Base-by-base conservation (phyloP, 192 early-diverging fungal species). In the Mortierella hygrophila region DNA sequence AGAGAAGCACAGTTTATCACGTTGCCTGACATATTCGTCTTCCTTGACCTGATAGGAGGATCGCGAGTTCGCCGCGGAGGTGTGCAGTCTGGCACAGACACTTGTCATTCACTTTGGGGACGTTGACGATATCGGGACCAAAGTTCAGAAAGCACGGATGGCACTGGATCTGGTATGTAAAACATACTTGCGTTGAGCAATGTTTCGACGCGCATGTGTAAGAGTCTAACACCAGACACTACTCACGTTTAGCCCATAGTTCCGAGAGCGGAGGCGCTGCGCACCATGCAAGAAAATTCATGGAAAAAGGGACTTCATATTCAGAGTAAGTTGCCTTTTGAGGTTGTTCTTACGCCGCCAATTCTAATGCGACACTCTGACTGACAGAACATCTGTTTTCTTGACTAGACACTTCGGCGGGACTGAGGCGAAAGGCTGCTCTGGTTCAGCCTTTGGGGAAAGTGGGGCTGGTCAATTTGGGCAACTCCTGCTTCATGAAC, bases 401-500 rank as follows among this genome's bases (percentile, higher is more conserved):
- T 5, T 15, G n/a, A 73, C 32, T 76, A 85, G 83, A 74, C 38
- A 80, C 83, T 1, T 76, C 78, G 5, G 78, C 78, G 1, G 78
- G 78, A 42, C 11, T 52, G 29, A 49, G 78, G 13, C 44, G 70
- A 26, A 74, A 63, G 37, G 41, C 78, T 41, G 72, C 73, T 35
- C 68, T 85, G 42, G 55, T 60, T 35, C 83, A 85, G 23, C 83
- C 83, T 0, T 40, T 85, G 18, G 83, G 83, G 20, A 85, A 85
- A 77, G 85, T 82, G 10, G 96, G 96, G 20, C 88, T 97, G 23
- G 89, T 94, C 76, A 97, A 97, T 76, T 82, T 95, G 77, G 96
- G 97, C 38, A 97, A 97, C 84, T 96, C 95, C 6, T 97, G 97
- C 86, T 97, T 97, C 81, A 93, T 97, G 91, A 97, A 97, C 83